Evolutionary conservation across 2,329 filamentous ascomycete genomes (phyloP).

Genomic region (Coleophoma cylindrospora): DNA sequence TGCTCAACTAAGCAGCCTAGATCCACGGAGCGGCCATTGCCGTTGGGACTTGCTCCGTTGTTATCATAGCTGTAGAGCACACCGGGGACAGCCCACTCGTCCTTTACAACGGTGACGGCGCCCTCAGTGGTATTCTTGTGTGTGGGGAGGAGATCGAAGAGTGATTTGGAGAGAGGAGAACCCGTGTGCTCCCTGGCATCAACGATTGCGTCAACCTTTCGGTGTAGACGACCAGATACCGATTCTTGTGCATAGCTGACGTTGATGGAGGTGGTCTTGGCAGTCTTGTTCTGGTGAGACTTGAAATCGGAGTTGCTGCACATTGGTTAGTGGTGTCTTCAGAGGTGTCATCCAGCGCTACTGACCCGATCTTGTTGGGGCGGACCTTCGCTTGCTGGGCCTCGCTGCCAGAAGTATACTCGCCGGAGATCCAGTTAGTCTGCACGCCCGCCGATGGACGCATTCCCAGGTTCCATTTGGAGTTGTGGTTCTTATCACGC

Average conservation of each 20-base stretch:
- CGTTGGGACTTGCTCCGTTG: constrained; percentile 16
- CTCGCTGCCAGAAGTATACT: constrained; percentile 5
- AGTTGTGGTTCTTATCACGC: constrained; percentile 22
- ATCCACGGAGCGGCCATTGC: constrained; percentile 16
- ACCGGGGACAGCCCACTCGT: constrained; percentile 9
- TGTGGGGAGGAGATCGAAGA: constrained; percentile 23
- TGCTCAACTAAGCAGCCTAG: constrained; percentile 24
- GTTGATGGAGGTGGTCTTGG: constrained; percentile 10
- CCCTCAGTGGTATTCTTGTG: constrained; percentile 19
- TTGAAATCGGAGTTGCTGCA: constrained; percentile 5
- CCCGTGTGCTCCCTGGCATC: constrained; percentile 16
- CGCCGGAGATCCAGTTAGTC: constrained; percentile 2
- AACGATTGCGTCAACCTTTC: constrained; percentile 15
- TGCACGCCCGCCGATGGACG: constrained; percentile 15
- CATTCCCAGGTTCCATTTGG: constrained; percentile 22
- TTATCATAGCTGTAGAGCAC: constrained; percentile 26
- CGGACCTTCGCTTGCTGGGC: constrained; percentile 17
- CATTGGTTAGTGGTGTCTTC: constrained; percentile 1
- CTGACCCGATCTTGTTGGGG: constrained; percentile 15
- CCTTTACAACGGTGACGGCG: constrained; percentile 10
- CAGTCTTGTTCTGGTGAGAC: constrained; percentile 16
- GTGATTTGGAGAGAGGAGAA: constrained; percentile 19
- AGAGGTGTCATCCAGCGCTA: constrained; percentile 6
- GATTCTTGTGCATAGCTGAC: background rate
- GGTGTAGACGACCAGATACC: constrained; percentile 8